Base-by-base conservation (phyloP, 805 yeast species). In the Zygoascus ofunaensis region DNA sequence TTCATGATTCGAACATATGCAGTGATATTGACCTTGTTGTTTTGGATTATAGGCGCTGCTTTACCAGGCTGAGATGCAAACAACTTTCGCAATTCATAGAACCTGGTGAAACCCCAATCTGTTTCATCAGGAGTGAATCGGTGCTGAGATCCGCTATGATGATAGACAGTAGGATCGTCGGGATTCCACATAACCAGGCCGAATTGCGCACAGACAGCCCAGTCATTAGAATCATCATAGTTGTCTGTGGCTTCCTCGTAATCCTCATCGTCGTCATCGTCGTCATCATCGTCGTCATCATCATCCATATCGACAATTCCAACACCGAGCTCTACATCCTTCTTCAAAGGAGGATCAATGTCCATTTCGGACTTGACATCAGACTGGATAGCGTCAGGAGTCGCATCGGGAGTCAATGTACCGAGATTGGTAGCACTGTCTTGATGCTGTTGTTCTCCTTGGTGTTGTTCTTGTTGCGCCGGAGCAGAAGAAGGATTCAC, bases 91-190 rank as follows among this genome's bases (percentile, higher is more conserved):
- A 75, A 55, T 45, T 82, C 90, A 17, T 79, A 66, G 55, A 87
- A 79, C 47, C 79, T 79, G 7, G 89, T 76, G 63, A 92, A 92
- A 22, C 99, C 99, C 99, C 99, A 92, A 61, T 92, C 99, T 1
- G 85, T 76, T 44, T 85, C 94, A 39, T 71, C 67, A 7, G 77
- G 70, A 51, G 72, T 76, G 65, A 86, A 92, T 49, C 98, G 69
- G 59, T 87, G 95, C 46, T 76, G 76, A 0, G 95, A 82, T 5
- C 74, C 72, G 55, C 78, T 80, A 10, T 73, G 64, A 21, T 77
- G 67, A 57, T 74, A 79, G n/a, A 76, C 65, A 3, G 70, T 60
- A 0, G 89, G 82, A 56, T 80, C 76, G 4, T 69, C 67, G 1
- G 96, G 95, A 57, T 83, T 83, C 76, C 96, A 87, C 45, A 86